Evolutionary conservation across 495 filamentous ascomycete genomes (phyloP).

Genomic region (Pseudevernia furfuracea): DNA sequence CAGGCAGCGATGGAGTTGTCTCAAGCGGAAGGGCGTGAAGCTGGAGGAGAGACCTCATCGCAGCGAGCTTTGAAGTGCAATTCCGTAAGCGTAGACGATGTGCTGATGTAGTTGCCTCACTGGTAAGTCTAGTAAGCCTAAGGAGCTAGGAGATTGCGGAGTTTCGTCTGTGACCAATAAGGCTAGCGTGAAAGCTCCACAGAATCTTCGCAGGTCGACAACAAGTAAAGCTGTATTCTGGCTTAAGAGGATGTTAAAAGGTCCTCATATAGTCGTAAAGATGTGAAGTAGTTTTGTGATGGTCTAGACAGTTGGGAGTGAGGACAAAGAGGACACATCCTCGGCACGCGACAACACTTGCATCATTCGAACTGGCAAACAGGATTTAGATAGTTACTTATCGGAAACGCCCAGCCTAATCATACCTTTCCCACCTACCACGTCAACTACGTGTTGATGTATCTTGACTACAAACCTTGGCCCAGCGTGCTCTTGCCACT

Average conservation of each 20-base stretch:
- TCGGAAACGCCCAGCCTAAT: background rate
- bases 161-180: background rate
- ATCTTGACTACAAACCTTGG: background rate
- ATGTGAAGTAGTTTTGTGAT: background rate
- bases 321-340: background rate
- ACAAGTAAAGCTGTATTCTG: background rate
- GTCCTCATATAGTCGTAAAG: background rate
- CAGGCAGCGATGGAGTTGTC: background rate
- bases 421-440: background rate
- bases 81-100: background rate
- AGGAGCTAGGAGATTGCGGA: background rate
- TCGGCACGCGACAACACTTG: conserved; percentile 5
- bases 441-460: background rate
- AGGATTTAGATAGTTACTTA: background rate
- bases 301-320: background rate
- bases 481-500: background rate
- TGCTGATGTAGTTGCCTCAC: background rate
- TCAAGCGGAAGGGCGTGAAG: background rate
- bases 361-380: background rate
- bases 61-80: background rate
- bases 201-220: background rate
- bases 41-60: background rate
- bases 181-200: background rate
- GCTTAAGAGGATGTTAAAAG: background rate
- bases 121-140: background rate